Evolutionary conservation across 257 asterid genomes (phyloP).

Genomic region (Henckelia pumila): DNA sequence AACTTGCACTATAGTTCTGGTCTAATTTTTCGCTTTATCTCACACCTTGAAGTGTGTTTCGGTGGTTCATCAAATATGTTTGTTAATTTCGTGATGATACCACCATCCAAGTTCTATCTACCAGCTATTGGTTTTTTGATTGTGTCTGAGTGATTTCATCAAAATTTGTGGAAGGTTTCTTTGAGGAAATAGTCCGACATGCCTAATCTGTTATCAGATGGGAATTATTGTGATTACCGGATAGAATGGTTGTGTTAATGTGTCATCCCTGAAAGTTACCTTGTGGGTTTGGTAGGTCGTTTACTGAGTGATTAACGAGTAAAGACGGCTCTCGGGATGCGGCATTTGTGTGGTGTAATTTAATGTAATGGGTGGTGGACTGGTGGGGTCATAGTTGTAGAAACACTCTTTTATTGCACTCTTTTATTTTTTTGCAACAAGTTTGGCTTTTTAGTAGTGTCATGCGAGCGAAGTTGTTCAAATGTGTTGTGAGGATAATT

Average conservation of each 20-base stretch:
- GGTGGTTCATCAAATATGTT: background rate
- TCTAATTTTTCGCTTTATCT: background rate
- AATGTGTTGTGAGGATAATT: too few relatives aligned
- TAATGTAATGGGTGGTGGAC: too few relatives aligned
- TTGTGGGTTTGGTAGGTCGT: background rate
- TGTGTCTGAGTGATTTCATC: background rate
- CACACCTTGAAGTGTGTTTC: background rate
- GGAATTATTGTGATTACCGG: background rate
- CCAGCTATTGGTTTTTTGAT: background rate
- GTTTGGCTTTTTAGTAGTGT: too few relatives aligned
- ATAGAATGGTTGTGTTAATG: too few relatives aligned
- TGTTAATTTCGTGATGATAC: background rate
- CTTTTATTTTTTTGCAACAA: too few relatives aligned
- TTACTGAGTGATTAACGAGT: too few relatives aligned
- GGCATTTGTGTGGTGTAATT: background rate
- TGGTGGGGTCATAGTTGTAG: background rate
- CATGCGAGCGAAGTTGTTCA: too few relatives aligned
- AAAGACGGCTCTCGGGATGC: background rate
- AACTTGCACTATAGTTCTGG: background rate
- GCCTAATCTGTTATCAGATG: background rate
- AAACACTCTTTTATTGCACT: background rate
- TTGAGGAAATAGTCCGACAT: background rate
- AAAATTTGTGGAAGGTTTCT: background rate
- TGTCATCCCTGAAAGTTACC: background rate
- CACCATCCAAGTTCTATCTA: background rate